phyloP scores from a whole-genome alignment of 495 filamentous ascomycete species.

The Trichoderma parareesei region DNA sequence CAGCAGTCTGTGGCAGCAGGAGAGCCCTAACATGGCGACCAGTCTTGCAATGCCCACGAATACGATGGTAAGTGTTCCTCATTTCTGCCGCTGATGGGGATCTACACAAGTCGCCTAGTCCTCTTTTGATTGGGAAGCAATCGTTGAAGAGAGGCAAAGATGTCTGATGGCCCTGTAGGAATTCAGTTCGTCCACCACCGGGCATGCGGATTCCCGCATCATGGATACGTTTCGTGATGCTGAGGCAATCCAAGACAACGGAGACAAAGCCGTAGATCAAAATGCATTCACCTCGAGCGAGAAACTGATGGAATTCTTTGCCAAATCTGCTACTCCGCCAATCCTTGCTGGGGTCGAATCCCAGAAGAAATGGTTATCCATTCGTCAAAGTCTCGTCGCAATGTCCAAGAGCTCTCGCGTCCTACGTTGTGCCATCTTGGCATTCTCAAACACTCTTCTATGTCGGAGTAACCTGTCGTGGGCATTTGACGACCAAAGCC shows the following conservation, averaged over 20 bases:
- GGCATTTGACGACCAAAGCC: slow-evolving; percentile 13
- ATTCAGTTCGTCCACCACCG: background rate
- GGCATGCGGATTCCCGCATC: background rate
- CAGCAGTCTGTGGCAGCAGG: slow-evolving; percentile 14
- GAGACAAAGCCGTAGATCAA: background rate
- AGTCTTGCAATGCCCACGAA: background rate
- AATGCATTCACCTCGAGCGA: slow-evolving; percentile 1
- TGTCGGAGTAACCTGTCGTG: slow-evolving; percentile 11
- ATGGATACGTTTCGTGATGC: background rate
- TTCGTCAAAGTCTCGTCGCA: slow-evolving; percentile 22
- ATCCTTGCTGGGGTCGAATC: slow-evolving; percentile 28
- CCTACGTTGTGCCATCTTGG: slow-evolving; percentile 23
- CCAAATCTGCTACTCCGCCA: slow-evolving; percentile 21
- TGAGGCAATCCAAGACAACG: background rate
- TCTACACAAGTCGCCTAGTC: background rate
- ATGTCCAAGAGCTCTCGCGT: slow-evolving; percentile 23
- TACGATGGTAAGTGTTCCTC: background rate
- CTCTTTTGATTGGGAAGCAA: no score
- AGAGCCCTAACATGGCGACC: slow-evolving; percentile 8
- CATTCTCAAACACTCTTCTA: slow-evolving; percentile 22
- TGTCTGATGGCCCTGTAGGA: background rate
- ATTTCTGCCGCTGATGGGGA: background rate
- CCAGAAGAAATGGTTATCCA: slow-evolving; percentile 24
- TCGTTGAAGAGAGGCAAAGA: background rate
- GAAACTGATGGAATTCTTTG: slow-evolving; percentile 22